Evolutionary conservation across 1,284 basidiomycete species (phyloP).

Genomic region (Mycosarcoma maydis): DNA sequence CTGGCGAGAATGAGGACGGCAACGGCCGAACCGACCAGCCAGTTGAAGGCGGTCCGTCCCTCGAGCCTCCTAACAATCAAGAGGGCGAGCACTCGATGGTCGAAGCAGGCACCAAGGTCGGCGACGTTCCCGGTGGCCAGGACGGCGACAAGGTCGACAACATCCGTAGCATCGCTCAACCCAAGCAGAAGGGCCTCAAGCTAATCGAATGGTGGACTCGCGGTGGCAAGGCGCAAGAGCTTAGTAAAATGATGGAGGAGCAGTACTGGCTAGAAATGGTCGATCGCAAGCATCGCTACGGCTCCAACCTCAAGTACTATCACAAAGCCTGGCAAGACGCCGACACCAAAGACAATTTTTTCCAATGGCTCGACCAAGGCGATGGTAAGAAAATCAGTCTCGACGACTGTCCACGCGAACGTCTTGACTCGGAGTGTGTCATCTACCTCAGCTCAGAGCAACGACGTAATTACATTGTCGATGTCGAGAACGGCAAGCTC

Average conservation of each 20-base stretch:
- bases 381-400: conserved; percentile 75
- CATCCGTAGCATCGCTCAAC: conserved; percentile 50
- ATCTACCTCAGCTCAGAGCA: conserved; percentile 71
- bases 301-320: conserved; percentile 61
- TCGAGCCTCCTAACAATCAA: conserved; percentile 13
- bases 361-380: conserved; percentile 76
- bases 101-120: conserved; percentile 41
- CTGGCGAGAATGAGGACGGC: conserved; percentile 16
- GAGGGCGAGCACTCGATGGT: conserved; percentile 18
- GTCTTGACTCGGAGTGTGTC: conserved; percentile 74
- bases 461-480: conserved; percentile 78
- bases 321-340: conserved; percentile 50
- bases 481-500: conserved; percentile 73
- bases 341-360: conserved; percentile 58
- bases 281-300: conserved; percentile 57
- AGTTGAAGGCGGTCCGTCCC: conserved; percentile 46
- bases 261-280: conserved; percentile 61
- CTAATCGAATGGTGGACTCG: conserved; percentile 58
- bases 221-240: conserved; percentile 52
- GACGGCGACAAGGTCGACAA: conserved; percentile 60
- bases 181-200: conserved; percentile 42
- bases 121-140: conserved; percentile 54
- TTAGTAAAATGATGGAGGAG: conserved; percentile 60
- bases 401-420: conserved; percentile 75
- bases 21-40: conserved; percentile 19